phyloP scores from a whole-genome alignment of 306 rosid species.

The Citrullus mucosospermus region DNA sequence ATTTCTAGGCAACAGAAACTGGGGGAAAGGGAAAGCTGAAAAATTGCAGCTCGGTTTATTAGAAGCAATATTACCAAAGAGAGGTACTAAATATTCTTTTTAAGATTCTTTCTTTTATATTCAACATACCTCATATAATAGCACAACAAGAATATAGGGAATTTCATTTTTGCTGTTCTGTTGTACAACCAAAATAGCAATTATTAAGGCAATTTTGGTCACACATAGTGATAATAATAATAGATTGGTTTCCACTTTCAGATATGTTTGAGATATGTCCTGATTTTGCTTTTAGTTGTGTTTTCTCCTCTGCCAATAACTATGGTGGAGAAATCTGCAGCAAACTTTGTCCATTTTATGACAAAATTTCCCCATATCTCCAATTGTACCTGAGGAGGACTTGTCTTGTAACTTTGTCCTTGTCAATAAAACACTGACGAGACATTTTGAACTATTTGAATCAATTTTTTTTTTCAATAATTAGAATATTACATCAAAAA shows the following conservation, averaged over 20 bases:
- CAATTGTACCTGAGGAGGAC: background rate
- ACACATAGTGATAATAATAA: background rate
- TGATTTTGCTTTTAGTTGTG: background rate
- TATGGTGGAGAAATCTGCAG: background rate
- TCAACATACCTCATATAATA: background rate
- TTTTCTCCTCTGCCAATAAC: background rate
- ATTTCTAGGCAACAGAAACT: background rate
- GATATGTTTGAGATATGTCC: background rate
- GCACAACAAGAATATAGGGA: background rate
- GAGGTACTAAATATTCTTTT: conserved; percentile 6
- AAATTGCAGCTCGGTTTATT: conserved; percentile 1
- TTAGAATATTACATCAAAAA: background rate
- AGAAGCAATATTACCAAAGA: background rate
- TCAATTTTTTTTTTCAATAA: background rate
- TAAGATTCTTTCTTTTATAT: background rate
- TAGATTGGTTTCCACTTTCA: conserved; percentile 2
- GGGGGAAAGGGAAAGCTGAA: background rate
- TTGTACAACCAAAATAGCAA: background rate
- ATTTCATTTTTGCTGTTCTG: background rate
- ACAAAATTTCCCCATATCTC: background rate
- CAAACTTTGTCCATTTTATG: background rate
- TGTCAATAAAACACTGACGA: background rate
- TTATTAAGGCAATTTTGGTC: conserved; percentile 1
- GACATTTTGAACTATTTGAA: background rate
- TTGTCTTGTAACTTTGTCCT: background rate